Percentiles rank a stretch among this genome's conserved stretches.
Evolutionary conservation across 2,329 filamentous ascomycete species (phyloP).

Genomic region (Plectosphaerella plurivora): DNA sequence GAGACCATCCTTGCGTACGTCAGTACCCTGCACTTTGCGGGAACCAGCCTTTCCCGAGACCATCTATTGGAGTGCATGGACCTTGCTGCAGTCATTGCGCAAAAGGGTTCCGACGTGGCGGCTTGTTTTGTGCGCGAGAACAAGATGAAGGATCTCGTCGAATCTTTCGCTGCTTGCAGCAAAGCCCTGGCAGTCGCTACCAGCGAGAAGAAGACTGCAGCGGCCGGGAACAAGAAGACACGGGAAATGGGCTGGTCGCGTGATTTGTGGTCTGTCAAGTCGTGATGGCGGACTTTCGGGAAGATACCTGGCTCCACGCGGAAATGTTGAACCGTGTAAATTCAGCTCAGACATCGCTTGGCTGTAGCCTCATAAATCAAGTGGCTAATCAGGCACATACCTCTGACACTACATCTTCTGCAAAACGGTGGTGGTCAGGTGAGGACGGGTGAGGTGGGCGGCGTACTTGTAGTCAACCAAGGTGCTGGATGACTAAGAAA

Average conservation of each 20-base stretch:
- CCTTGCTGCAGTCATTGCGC: conserved; percentile 70
- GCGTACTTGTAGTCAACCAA: too few relatives aligned
- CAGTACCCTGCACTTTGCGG: conserved; percentile 73
- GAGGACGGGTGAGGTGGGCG: too few relatives aligned
- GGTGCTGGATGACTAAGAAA: too few relatives aligned
- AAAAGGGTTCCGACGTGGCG: conserved; percentile 63
- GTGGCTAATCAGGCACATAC: too few relatives aligned
- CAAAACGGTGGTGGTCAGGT: too few relatives aligned
- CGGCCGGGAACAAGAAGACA: conserved; percentile 53
- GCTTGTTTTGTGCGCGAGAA: conserved; percentile 58
- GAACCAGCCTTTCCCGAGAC: conserved; percentile 68
- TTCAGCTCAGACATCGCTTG: too few relatives aligned
- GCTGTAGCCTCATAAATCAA: too few relatives aligned
- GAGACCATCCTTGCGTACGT: conserved; percentile 83
- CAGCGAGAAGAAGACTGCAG: conserved; percentile 47
- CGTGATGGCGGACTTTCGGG: conserved; percentile 11
- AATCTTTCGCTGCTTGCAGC: conserved; percentile 72
- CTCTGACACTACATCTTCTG: too few relatives aligned
- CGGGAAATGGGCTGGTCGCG: conserved; percentile 59
- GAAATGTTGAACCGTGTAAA: neutral
- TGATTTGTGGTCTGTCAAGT: conserved; percentile 57
- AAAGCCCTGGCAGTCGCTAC: conserved; percentile 61
- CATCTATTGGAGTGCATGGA: conserved; percentile 83
- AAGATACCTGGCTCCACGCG: too few relatives aligned
- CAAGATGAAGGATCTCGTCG: conserved; percentile 71